Evolutionary conservation across 805 yeast species (phyloP).

Genomic region (Tetrapisispora phaffii): DNA sequence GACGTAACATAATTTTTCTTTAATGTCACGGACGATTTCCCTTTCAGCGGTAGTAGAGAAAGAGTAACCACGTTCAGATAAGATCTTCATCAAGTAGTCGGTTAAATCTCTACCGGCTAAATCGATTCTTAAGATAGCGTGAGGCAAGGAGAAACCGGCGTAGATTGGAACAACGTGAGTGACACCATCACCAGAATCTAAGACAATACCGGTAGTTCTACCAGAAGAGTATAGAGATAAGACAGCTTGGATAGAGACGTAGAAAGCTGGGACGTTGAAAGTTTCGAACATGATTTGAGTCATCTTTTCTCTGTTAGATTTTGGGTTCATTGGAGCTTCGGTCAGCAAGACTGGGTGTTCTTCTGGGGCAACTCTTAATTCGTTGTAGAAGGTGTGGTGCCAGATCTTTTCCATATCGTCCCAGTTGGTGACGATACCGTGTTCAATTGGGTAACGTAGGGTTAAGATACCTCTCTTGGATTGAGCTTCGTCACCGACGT

Average conservation of each 20-base stretch:
- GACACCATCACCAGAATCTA: slow-evolving; percentile 99
- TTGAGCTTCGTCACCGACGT: slow-evolving; percentile 99
- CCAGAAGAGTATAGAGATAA: slow-evolving; percentile 97
- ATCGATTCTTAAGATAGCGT: slow-evolving; percentile 97
- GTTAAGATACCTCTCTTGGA: slow-evolving; percentile 99
- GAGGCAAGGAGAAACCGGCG: slow-evolving; percentile 99
- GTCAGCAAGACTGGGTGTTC: slow-evolving; percentile 99
- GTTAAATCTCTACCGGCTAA: slow-evolving; percentile 99
- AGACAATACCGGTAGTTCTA: slow-evolving; percentile 99
- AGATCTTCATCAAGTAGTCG: slow-evolving; percentile 96
- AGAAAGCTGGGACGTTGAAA: slow-evolving; percentile 98
- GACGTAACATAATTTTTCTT: slow-evolving; percentile 98
- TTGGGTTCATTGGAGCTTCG: slow-evolving; percentile 99
- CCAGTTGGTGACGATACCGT: slow-evolving; percentile 99
- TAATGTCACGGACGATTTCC: slow-evolving; percentile 82
- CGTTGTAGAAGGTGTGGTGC: slow-evolving; percentile 99
- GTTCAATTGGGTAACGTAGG: slow-evolving; percentile 98
- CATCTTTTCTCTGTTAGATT: slow-evolving; percentile 99
- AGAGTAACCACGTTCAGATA: slow-evolving; percentile 97
- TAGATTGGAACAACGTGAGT: slow-evolving; percentile 99
- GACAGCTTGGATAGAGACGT: slow-evolving; percentile 97
- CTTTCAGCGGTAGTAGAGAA: slow-evolving; percentile 99
- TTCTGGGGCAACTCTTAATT: slow-evolving; percentile 99
- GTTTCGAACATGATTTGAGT: slow-evolving; percentile 98
- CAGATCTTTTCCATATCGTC: slow-evolving; percentile 99